These are phyloP conservation scores for Saprolegnia diclina DNA, from an alignment of 352 stramenopile genomes.

Conservation along the genomic window DNA sequence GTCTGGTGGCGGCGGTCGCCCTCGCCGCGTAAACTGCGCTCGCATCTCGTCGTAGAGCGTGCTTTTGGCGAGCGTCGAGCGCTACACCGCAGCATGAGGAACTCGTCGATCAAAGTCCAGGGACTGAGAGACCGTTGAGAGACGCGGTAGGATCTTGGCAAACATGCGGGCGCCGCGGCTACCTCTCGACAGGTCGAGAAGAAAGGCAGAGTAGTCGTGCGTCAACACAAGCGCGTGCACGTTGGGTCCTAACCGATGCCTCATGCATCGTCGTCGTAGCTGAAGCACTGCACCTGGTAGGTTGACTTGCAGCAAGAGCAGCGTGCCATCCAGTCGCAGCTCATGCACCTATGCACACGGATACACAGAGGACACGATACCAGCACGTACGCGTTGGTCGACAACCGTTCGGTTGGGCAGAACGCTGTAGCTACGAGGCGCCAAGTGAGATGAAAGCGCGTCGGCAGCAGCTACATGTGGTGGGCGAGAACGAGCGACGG, in stretches of 20 bases:
- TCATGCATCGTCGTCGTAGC: not conserved
- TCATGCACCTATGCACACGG: slow-evolving; percentile 6
- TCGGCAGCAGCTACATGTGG: slow-evolving; percentile 9
- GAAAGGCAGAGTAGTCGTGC: slow-evolving; percentile 21
- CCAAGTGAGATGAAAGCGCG: not conserved
- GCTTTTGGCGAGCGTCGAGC: not conserved
- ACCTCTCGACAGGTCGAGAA: slow-evolving; percentile 1
- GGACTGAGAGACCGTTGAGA: not conserved
- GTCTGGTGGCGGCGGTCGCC: not conserved
- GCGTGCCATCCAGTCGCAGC: slow-evolving; percentile 5
- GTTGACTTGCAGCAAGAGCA: slow-evolving; percentile 9
- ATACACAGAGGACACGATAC: not conserved
- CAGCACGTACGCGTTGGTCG: slow-evolving; percentile 24
- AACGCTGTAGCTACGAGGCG: slow-evolving; percentile 3
- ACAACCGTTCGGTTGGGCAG: slow-evolving; percentile 20
- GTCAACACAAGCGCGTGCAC: slow-evolving; percentile 12
- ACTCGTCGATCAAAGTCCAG: not conserved
- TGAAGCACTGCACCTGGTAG: slow-evolving; percentile 7
- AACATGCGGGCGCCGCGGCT: slow-evolving; percentile 14
- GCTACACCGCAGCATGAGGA: not conserved
- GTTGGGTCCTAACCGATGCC: slow-evolving; percentile 12
- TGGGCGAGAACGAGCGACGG: slow-evolving; percentile 20
- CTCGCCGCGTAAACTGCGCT: not conserved
- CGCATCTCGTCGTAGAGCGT: not conserved
- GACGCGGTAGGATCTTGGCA: slow-evolving; percentile 6